Conservation (phyloP, 106 monocot species). For the Amphibolis antarctica region DNA sequence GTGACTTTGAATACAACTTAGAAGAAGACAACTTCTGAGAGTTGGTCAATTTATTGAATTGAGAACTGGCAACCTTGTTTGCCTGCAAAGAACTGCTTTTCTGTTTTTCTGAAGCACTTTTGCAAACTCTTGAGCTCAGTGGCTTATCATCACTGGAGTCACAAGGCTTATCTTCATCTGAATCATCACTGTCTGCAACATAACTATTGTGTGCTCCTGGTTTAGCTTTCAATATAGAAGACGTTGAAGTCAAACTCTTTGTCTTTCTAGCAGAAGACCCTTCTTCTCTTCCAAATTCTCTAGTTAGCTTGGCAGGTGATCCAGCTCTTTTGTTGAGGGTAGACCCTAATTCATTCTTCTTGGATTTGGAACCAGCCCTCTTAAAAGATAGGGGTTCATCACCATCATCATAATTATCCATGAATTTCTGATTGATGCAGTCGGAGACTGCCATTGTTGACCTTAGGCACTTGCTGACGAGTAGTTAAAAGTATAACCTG, state of each 20-base stretch:
- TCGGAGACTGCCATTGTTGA: neutral
- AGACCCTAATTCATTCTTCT: neutral
- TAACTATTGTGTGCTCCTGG: neutral
- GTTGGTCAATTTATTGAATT: neutral
- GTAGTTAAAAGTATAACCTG: no score
- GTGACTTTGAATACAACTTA: constrained; percentile 12
- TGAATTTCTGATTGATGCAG: neutral
- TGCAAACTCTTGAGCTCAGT: constrained; percentile 6
- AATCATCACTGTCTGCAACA: constrained; percentile 1
- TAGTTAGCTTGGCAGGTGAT: neutral
- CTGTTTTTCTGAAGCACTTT: neutral
- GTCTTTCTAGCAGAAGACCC: neutral
- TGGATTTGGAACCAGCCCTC: neutral
- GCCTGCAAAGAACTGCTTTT: constrained; percentile 3
- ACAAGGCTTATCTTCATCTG: neutral
- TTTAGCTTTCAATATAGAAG: neutral
- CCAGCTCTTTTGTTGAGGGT: neutral
- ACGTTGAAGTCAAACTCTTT: neutral
- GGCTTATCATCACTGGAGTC: constrained; percentile 23
- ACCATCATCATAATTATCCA: neutral
- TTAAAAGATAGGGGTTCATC: constrained; percentile 2
- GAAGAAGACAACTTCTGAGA: constrained; percentile 4
- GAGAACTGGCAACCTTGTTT: neutral
- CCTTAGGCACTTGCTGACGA: no score
- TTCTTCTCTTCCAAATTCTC: no score